Conservation (phyloP, 106 monocot genomes). For the Chionographis japonica region DNA sequence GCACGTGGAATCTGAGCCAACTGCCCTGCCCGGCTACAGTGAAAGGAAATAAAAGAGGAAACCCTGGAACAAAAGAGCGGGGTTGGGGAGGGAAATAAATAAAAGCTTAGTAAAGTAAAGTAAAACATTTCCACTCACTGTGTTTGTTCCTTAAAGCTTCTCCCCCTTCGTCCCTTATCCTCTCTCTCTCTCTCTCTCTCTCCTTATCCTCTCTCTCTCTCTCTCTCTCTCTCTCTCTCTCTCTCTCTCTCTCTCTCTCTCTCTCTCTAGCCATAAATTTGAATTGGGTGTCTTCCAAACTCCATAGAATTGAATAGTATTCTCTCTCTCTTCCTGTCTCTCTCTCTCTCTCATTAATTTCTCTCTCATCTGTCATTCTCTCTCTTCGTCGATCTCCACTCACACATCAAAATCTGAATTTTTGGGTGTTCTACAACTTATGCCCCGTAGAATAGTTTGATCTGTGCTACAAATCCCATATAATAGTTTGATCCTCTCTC, state of each 20-base stretch:
- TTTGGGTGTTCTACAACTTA: no score
- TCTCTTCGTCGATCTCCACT: no score
- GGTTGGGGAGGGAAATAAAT: neutral
- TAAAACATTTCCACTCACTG: conserved; percentile 21
- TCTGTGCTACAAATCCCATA: conserved; percentile 1
- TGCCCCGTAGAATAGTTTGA: no score
- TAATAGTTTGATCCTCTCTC: neutral
- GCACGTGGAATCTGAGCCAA: conserved; percentile 79
- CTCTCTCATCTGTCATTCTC: no score
- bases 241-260: conserved; percentile 1
- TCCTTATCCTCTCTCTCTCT: conserved; percentile 1
- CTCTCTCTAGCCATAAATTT: neutral
- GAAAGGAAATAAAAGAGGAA: conserved; percentile 2
- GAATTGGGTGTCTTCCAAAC: no score
- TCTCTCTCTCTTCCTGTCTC: no score
- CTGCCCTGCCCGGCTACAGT: conserved; percentile 27
- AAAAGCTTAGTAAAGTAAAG: neutral
- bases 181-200: conserved; percentile 18
- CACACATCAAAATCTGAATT: no score
- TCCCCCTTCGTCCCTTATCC: conserved; percentile 15
- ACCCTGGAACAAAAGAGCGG: neutral
- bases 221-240: conserved; percentile 16
- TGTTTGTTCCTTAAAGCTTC: conserved; percentile 33
- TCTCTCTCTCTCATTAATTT: no score
- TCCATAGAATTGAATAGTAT: no score